Conservation (phyloP, 2,329 filamentous ascomycete genomes). For the Didymella sp. region DNA sequence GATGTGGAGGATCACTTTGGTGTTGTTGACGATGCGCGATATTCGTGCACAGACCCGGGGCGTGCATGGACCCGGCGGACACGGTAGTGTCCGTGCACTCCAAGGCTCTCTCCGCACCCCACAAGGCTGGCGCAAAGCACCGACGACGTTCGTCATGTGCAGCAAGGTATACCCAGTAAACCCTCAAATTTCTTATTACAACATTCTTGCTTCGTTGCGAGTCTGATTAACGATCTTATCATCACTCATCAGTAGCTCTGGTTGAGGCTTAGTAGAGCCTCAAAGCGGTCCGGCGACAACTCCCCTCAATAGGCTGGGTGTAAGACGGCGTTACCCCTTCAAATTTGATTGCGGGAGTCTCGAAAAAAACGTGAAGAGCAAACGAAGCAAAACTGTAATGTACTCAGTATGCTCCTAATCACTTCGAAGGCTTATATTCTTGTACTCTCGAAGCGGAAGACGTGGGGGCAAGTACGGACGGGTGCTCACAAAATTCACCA, state of each 20-base stretch:
- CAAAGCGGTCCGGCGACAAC: not conserved
- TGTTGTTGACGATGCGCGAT: not conserved
- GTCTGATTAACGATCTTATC: not conserved
- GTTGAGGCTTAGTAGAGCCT: not conserved
- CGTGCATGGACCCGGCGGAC: not conserved
- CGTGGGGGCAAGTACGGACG: not conserved
- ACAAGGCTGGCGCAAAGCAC: too few relatives aligned
- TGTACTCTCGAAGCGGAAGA: not conserved
- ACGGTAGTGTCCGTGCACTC: not conserved
- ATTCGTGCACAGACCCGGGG: not conserved
- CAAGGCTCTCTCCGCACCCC: not conserved
- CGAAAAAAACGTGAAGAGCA: not conserved
- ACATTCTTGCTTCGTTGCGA: not conserved
- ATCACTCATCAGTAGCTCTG: not conserved
- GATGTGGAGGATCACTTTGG: not conserved
- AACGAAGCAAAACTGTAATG: not conserved
- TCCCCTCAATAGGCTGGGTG: not conserved
- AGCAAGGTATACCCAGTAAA: not conserved
- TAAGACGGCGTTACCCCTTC: not conserved
- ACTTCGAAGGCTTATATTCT: too few relatives aligned
- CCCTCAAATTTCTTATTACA: not conserved
- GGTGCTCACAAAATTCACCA: not conserved
- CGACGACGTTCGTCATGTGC: not conserved
- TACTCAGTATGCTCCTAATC: not conserved
- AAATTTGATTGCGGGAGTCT: not conserved